These are phyloP conservation scores for Pichia sp. DNA, from an alignment of 1,139 yeast genomes.

Conservation along the genomic window DNA sequence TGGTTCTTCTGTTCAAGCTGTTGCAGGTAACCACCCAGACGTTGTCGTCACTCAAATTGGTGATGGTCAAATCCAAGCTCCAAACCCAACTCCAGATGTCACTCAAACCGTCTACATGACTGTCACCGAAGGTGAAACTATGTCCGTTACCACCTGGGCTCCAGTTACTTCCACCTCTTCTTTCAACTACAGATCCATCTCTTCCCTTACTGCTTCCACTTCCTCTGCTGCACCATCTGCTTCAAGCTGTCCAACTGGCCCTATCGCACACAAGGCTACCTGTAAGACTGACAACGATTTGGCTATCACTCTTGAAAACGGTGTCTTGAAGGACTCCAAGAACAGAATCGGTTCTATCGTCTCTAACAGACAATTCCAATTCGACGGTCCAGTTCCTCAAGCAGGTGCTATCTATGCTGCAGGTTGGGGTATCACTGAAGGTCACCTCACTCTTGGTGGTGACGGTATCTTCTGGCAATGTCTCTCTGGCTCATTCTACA, in stretches of 20 bases:
- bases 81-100: constrained; percentile 16
- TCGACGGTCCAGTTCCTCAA: constrained; percentile 88
- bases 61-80: constrained; percentile 37
- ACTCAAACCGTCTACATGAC: background rate
- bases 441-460: constrained; percentile 64
- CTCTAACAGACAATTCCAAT: constrained; percentile 82
- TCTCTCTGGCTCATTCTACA: constrained; percentile 73
- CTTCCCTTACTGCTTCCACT: constrained; percentile 26
- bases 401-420: constrained; percentile 82
- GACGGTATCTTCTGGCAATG: constrained; percentile 65
- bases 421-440: constrained; percentile 72
- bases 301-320: constrained; percentile 44
- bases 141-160: constrained; percentile 29
- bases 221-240: constrained; percentile 23
- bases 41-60: constrained; percentile 31
- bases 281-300: constrained; percentile 48
- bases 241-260: constrained; percentile 28
- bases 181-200: constrained; percentile 31
- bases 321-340: constrained; percentile 50
- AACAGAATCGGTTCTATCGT: constrained; percentile 79
- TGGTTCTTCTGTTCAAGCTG: constrained; percentile 28
- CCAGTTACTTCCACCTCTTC: constrained; percentile 18
- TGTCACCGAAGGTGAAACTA: background rate
- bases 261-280: constrained; percentile 36
- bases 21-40: constrained; percentile 12